Conservation (phyloP, 352 stramenopile genomes). For the Globisporangium perplexum region DNA sequence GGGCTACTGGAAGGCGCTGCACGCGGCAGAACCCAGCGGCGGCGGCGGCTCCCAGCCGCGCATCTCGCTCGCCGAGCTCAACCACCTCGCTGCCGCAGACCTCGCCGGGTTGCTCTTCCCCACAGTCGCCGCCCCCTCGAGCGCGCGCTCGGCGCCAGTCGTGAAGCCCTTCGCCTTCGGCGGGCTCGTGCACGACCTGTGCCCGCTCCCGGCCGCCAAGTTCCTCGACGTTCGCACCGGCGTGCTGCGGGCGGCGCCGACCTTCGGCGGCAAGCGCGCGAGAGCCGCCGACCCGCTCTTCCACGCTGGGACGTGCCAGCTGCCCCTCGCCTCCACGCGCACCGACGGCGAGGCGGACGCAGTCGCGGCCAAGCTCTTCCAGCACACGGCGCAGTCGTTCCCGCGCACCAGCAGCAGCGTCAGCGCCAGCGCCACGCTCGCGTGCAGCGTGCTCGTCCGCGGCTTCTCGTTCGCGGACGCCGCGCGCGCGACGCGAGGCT, state of each 20-base stretch:
- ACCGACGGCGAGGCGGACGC: neutral
- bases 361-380: conserved; percentile 7
- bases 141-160: neutral
- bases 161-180: conserved; percentile 43
- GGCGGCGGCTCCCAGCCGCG: conserved; percentile 9
- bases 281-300: conserved; percentile 7
- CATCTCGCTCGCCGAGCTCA: conserved; percentile 57
- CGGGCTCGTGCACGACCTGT: conserved; percentile 52
- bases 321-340: neutral
- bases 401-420: conserved; percentile 1
- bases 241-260: neutral
- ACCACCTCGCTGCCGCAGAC: conserved; percentile 46
- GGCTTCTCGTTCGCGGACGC: conserved; percentile 6
- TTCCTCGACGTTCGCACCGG: conserved; percentile 57
- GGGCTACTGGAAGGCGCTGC: conserved; percentile 46
- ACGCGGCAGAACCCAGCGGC: too few relatives aligned
- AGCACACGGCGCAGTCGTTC: conserved; percentile 13
- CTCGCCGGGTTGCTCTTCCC: conserved; percentile 62
- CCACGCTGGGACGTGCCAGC: conserved; percentile 6
- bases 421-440: conserved; percentile 2
- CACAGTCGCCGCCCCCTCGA: conserved; percentile 2
- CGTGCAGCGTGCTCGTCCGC: conserved; percentile 3
- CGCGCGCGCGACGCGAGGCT: neutral
- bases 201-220: conserved; percentile 45
- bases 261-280: neutral